Percentiles rank a stretch among this genome's conserved stretches.
Evolutionary conservation across 257 asterid genomes (phyloP).

Genomic region (Jasminum sambac): DNA sequence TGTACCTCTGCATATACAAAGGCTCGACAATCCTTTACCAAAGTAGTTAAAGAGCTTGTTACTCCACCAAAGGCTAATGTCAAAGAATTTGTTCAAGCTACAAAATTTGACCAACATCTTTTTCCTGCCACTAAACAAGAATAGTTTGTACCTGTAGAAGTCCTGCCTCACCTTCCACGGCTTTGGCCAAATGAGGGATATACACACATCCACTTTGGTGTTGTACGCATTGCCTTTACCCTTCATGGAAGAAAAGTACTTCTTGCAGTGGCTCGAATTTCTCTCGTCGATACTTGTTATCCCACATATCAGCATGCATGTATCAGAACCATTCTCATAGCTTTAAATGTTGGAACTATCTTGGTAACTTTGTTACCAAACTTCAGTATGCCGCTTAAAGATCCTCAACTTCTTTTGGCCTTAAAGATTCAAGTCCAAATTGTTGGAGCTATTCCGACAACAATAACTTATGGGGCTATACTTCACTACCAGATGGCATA

Average conservation of each 20-base stretch:
- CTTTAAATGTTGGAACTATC: neutral
- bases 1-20: too few relatives aligned
- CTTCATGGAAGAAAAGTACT: neutral
- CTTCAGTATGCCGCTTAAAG: neutral
- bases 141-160: neutral
- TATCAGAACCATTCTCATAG: neutral
- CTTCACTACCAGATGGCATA: neutral
- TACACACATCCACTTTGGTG: slow-evolving; percentile 1
- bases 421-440: neutral
- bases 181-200: neutral
- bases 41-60: too few relatives aligned
- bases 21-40: too few relatives aligned
- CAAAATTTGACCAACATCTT: too few relatives aligned
- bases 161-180: neutral
- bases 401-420: neutral
- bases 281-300: neutral
- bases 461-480: neutral
- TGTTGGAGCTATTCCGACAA: neutral
- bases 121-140: too few relatives aligned
- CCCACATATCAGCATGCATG: too few relatives aligned
- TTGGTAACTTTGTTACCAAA: neutral
- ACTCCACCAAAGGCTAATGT: too few relatives aligned
- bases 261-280: neutral
- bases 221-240: neutral
- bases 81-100: too few relatives aligned